Evolutionary conservation across 768 basidiomycete species (phyloP), one percentile per base, ranked within the genome.

Genomic region (Cystofilobasidium ferigula): DNA sequence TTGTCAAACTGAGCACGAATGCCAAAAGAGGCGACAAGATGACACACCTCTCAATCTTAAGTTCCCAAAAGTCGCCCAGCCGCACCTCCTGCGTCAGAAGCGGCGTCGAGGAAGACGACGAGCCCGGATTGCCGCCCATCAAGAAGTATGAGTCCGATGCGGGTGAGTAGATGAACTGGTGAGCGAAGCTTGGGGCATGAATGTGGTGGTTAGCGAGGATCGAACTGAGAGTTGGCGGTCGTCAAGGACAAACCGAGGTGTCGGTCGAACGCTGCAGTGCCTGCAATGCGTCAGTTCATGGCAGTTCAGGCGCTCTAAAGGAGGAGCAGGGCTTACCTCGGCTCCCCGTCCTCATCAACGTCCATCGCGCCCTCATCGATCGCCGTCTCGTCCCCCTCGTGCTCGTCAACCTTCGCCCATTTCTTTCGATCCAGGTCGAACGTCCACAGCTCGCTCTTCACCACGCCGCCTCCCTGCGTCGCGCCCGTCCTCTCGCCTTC

Each of bases 401-500:
- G 45, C 20, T 40, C 63, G 10, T 47, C 63, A 9, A 26, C 35
- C 63, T 35, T 36, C 28, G 34, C 16, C 42, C 63, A 43, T 34
- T 51, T 47, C n/a, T 32, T 38, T 6, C 45, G 36, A 24, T 58
- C 43, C 4, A 64, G n/a, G 24, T 42, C 38, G 34, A 58, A 59
- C 8, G 34, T 26, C 63, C 63, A 64, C n/a, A 64, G 30, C 35
- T 57, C 63, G n/a, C 63, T 57, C 35, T 59, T 64, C 34, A 57
- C 51, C 28, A 54, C 20, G 20, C 45, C 45, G 24, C 20, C 45
- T 7, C 20, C 16, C 20, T n/a, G n/a, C n/a, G n/a, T n/a, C n/a
- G 6, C 51, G 14, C 30, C 14, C 28, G 12, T 32, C 5, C 40
- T 26, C 35, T 47, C 43, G 42, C 42, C n/a, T 3, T 20, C 45